phyloP scores from a whole-genome alignment of 202 grass and related monocot species.

The Bolboschoenoplectus hybrid region DNA sequence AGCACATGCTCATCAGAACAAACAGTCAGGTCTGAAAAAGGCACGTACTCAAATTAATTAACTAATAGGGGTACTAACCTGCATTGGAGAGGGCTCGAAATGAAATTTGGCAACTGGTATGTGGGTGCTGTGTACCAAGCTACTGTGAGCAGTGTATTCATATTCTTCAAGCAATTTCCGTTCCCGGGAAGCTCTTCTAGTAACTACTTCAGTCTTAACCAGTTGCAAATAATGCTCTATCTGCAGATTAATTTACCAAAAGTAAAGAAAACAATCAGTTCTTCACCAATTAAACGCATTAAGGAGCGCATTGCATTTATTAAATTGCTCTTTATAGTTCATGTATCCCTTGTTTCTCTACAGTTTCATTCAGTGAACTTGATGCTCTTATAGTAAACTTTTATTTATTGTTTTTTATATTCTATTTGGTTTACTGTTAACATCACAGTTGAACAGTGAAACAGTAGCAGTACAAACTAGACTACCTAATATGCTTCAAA shows the following conservation, averaged over 20 bases:
- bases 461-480: not conserved
- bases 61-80: constrained; percentile 47
- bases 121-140: constrained; percentile 88
- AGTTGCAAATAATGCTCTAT: constrained; percentile 99
- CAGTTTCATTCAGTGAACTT: not conserved
- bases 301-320: not conserved
- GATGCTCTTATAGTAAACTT: constrained; percentile 12
- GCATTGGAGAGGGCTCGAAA: constrained; percentile 92
- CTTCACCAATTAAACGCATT: not conserved
- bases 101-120: constrained; percentile 94
- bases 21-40: not conserved
- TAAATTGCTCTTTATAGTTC: not conserved
- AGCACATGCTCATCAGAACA: not conserved
- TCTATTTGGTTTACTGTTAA: not conserved
- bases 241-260: constrained; percentile 49
- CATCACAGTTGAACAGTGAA: not conserved
- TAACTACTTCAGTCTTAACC: constrained; percentile 82
- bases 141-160: constrained; percentile 97
- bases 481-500: not conserved
- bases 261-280: constrained; percentile 24
- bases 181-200: constrained; percentile 58
- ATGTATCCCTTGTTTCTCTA: not conserved
- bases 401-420: not conserved
- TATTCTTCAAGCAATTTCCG: constrained; percentile 90
- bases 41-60: not conserved